A percentile compares a stretch with the other conserved stretches of the same genome.
These are phyloP conservation scores for Skeletonema marinoi DNA, from an alignment of 108 stramenopile genomes.

Conservation along the genomic window DNA sequence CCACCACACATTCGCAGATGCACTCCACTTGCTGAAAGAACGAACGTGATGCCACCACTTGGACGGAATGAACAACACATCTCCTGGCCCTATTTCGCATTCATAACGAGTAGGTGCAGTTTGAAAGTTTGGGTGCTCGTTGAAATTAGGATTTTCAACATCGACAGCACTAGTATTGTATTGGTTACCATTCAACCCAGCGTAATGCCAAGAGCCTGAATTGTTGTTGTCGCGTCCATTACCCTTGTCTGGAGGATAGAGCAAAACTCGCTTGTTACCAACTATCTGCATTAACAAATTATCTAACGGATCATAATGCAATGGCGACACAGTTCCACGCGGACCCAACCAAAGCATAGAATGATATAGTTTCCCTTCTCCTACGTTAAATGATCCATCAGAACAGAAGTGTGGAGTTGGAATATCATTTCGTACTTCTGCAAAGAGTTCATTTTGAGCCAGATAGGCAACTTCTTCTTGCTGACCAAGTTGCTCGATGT, in stretches of 20 bases:
- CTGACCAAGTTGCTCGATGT: constrained; percentile 17
- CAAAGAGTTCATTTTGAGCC: constrained; percentile 77
- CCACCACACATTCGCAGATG: constrained; percentile 84
- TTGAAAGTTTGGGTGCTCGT: constrained; percentile 53
- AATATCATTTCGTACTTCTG: constrained; percentile 53
- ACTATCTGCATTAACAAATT: constrained; percentile 77
- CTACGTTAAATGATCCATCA: constrained; percentile 38
- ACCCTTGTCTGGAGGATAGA: constrained; percentile 44
- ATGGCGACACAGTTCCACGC: constrained; percentile 60
- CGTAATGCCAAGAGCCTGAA: constrained; percentile 49
- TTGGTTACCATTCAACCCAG: constrained; percentile 67
- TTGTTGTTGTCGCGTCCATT: background rate
- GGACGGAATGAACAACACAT: constrained; percentile 71
- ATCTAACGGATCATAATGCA: constrained; percentile 86
- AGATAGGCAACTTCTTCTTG: constrained; percentile 67
- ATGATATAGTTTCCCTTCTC: constrained; percentile 68
- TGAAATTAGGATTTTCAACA: constrained; percentile 47
- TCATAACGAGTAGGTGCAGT: constrained; percentile 44
- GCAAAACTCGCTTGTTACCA: constrained; percentile 65
- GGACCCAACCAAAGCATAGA: constrained; percentile 85
- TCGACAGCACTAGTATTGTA: constrained; percentile 77
- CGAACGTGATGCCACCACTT: constrained; percentile 84
- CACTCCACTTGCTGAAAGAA: constrained; percentile 55
- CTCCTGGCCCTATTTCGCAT: constrained; percentile 62
- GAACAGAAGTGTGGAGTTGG: constrained; percentile 59